A percentile compares a stretch with the other conserved stretches of the same genome.
phyloP scores from a whole-genome alignment of 371 early-diverging fungal genomes.

The Mucor indicus region DNA sequence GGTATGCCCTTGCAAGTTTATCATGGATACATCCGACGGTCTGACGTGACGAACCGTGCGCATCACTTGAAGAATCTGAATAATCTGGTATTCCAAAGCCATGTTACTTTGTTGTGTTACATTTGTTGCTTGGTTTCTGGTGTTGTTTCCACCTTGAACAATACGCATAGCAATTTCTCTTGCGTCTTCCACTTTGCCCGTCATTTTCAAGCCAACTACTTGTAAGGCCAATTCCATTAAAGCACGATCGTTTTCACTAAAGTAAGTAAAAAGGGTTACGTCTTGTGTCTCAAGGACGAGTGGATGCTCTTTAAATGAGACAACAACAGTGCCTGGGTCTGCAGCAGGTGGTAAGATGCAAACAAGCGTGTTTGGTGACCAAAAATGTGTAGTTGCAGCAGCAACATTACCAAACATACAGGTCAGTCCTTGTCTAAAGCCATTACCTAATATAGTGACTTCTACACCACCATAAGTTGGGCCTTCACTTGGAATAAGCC shows the following conservation, averaged over 20 bases:
- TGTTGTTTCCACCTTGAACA: slow-evolving; percentile 55
- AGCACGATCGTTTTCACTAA: slow-evolving; percentile 75
- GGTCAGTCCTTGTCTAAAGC: slow-evolving; percentile 67
- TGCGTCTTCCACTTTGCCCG: slow-evolving; percentile 68
- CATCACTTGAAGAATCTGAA: slow-evolving; percentile 43
- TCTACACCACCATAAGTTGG: slow-evolving; percentile 79
- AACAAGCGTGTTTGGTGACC: slow-evolving; percentile 70
- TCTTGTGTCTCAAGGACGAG: slow-evolving; percentile 44
- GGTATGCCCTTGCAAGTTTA: slow-evolving; percentile 38
- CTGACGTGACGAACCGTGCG: slow-evolving; percentile 35
- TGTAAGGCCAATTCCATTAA: slow-evolving; percentile 81
- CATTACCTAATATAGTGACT: slow-evolving; percentile 73
- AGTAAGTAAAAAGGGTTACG: slow-evolving; percentile 59
- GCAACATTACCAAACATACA: slow-evolving; percentile 75
- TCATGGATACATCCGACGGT: slow-evolving; percentile 31
- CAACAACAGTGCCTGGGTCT: slow-evolving; percentile 70
- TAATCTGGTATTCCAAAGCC: slow-evolving; percentile 36
- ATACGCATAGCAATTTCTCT: slow-evolving; percentile 70
- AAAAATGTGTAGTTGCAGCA: slow-evolving; percentile 64
- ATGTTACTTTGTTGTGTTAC: too few species aligned
- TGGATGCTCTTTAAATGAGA: slow-evolving; percentile 57
- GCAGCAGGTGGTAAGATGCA: slow-evolving; percentile 76
- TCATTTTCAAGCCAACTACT: slow-evolving; percentile 79
- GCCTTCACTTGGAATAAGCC: slow-evolving; percentile 70
- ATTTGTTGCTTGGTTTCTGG: slow-evolving; percentile 18